phyloP scores from a whole-genome alignment of 768 basidiomycete species.

The Boletus reticulatus region DNA sequence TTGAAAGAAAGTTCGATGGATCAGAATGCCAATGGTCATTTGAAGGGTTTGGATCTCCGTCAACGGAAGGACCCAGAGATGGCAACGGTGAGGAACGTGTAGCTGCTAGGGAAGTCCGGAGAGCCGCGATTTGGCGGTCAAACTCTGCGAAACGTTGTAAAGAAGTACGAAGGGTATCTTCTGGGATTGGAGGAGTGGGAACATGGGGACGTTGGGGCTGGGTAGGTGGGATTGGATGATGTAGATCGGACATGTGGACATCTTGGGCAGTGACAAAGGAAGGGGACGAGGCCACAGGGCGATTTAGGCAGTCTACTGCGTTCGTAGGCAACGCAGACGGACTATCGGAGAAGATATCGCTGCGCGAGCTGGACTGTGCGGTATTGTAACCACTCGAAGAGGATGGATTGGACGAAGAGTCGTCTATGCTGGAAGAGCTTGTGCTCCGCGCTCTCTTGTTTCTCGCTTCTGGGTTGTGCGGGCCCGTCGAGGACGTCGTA shows the following conservation, averaged over 20 bases:
- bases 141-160: conserved; percentile 54
- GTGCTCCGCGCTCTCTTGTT: conserved; percentile 60
- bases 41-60: conserved; percentile 14
- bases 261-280: conserved; percentile 46
- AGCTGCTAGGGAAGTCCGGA: conserved; percentile 39
- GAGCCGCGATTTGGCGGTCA: conserved; percentile 49
- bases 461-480: conserved; percentile 45
- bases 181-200: conserved; percentile 18
- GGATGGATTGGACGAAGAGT: conserved; percentile 31
- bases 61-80: conserved; percentile 20
- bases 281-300: conserved; percentile 26
- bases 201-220: conserved; percentile 12
- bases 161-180: conserved; percentile 42
- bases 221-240: conserved; percentile 21
- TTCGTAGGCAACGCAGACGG: conserved; percentile 10
- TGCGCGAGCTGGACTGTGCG: conserved; percentile 35
- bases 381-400: conserved; percentile 37
- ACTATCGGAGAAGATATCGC: conserved; percentile 25
- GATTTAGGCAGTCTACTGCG: conserved; percentile 19
- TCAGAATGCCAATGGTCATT: conserved; percentile 17
- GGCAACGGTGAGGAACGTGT: conserved; percentile 29
- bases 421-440: conserved; percentile 42
- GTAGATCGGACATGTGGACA: conserved; percentile 47
- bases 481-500: conserved; percentile 2
- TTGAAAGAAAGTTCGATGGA: conserved; percentile 21